Base-by-base conservation (phyloP, 805 yeast genomes). In the Ogataea polymorpha region DNA sequence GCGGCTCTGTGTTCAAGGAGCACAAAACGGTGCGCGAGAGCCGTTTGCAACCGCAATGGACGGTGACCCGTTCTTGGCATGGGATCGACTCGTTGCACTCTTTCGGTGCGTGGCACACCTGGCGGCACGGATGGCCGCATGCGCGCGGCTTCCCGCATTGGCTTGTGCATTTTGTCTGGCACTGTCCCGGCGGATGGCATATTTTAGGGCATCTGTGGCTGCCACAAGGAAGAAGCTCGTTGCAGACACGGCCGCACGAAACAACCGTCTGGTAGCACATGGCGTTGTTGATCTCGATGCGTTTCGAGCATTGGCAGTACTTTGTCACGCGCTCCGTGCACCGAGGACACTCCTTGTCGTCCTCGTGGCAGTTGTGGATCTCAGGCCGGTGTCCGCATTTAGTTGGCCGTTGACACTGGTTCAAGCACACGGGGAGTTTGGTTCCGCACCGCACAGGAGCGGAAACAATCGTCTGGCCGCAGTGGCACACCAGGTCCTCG, bases 381-480 rank as follows among this genome's bases (percentile, higher is more conserved):
- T 80, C 83, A 15, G 73, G 76, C 7, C 69, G 61, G 59, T 87
- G 96, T 0, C 91, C 95, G 70, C 96, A 87, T 0, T 60, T 49
- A 24, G 63, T 59, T 1, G 66, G 67, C 36, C 86, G 67, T 3
- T 67, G 62, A 61, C 96, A 87, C 46, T 76, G 88, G 45, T 75
- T 72, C 17, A 67, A 69, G 63, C 96, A 87, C 9, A 70, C 71
- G 4, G 83, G 83, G 24, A 85, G 57, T 32, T 62, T 68, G 0
- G 86, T 77, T 11, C 96, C 96, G 65, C 96, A 87, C 49, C 96
- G 67, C 8, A 86, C 87, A 0, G 96, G 96, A 0, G 95, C 96
- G 15, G 71, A 73, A 5, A 87, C 70, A 3, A 84, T 73, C 0
- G 96, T 87, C 48, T 73, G 70, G 3, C 96, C 95, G 67, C 96